Evolutionary conservation across 352 stramenopile genomes (phyloP).

Genomic region (Phytophthora macrochlamydospora): DNA sequence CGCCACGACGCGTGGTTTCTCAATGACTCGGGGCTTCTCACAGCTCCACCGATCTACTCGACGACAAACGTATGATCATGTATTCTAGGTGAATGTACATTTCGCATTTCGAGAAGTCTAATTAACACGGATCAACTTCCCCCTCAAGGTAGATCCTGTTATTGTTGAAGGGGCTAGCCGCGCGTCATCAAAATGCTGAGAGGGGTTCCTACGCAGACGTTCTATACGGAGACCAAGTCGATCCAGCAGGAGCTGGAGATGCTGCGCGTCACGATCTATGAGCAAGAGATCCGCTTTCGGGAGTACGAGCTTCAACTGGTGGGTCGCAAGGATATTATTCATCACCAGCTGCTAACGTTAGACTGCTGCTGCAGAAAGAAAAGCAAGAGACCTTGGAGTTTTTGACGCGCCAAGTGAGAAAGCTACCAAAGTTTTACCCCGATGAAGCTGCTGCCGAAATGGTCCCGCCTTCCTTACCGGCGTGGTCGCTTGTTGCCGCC

Average conservation of each 20-base stretch:
- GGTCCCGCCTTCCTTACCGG: conserved; percentile 19
- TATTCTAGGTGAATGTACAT: too few relatives aligned
- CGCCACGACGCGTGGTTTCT: too few relatives aligned
- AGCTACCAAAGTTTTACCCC: conserved; percentile 31
- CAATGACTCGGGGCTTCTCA: too few relatives aligned
- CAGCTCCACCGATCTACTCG: too few relatives aligned
- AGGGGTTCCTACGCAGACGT: conserved; percentile 33
- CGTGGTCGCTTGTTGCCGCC: conserved; percentile 34
- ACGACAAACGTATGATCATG: too few relatives aligned
- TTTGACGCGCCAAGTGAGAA: conserved; percentile 38
- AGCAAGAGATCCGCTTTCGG: conserved; percentile 57
- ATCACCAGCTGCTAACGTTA: not conserved
- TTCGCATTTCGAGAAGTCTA: too few relatives aligned
- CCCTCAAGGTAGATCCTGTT: conserved; percentile 48
- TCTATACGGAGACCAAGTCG: conserved; percentile 58
- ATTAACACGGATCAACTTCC: too few relatives aligned
- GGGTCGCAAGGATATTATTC: not conserved
- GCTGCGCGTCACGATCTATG: conserved; percentile 64
- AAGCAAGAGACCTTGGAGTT: conserved; percentile 61
- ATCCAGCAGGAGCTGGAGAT: conserved; percentile 62
- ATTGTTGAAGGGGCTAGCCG: not conserved
- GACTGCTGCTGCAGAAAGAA: conserved; percentile 44
- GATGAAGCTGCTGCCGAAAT: not conserved
- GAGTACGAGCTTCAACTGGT: conserved; percentile 58
- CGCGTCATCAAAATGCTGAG: not conserved